Evolutionary conservation across 768 basidiomycete genomes (phyloP).

Genomic region (Rhodotorula babjevae): DNA sequence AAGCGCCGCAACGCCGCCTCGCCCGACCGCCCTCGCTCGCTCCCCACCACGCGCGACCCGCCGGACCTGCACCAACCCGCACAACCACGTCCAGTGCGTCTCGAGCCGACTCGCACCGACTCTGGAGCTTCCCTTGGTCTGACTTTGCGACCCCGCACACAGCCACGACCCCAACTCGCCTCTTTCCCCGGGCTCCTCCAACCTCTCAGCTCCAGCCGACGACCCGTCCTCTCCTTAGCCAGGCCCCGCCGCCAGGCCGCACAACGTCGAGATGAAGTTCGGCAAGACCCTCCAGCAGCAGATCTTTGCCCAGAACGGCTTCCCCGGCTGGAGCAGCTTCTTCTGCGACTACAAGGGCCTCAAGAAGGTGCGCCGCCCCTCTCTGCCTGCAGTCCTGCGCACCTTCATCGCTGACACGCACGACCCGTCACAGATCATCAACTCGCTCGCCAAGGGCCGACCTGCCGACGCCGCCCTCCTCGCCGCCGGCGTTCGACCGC

Average conservation of each 20-base stretch:
- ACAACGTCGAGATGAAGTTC: conserved; percentile 59
- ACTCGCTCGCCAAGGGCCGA: conserved; percentile 81
- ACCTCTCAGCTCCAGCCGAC: background rate
- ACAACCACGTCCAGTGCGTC: background rate
- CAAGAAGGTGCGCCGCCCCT: conserved; percentile 53
- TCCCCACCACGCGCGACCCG: background rate
- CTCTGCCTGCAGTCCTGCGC: background rate
- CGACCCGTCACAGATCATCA: conserved; percentile 65
- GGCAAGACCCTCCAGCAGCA: conserved; percentile 95
- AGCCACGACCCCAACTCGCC: no score
- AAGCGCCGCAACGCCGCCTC: no score
- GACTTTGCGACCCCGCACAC: background rate
- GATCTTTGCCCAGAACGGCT: conserved; percentile 53
- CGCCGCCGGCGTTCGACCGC: conserved; percentile 60
- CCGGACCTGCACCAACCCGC: no score
- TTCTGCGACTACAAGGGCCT: conserved; percentile 98
- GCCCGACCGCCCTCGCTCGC: no score
- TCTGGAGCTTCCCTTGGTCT: no score
- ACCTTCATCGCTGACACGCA: background rate
- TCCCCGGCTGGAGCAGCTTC: conserved; percentile 91
- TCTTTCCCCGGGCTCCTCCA: no score
- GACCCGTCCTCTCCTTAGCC: background rate
- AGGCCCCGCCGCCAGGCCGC: no score
- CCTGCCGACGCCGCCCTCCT: conserved; percentile 85
- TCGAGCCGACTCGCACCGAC: no score